Percentiles rank a stretch among this genome's conserved stretches.
Conservation (phyloP, 2,329 filamentous ascomycete genomes). For the Aspergillus puulaauensis region DNA sequence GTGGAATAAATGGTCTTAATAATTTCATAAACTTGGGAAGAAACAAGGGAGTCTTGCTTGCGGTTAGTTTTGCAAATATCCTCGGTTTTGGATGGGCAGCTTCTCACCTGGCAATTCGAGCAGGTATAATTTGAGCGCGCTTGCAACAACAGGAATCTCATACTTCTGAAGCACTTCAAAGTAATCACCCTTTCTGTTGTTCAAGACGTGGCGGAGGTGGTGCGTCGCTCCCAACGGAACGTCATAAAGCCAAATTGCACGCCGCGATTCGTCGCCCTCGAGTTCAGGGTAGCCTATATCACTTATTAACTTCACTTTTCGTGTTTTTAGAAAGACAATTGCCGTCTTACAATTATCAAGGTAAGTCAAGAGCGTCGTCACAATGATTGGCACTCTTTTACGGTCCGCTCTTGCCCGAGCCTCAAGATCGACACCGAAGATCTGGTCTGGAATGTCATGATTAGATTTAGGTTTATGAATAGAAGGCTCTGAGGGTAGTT, state of each 20-base stretch:
- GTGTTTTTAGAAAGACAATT: background rate
- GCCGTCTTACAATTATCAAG: constrained; percentile 70
- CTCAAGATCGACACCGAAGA: constrained; percentile 97
- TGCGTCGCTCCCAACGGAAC: constrained; percentile 84
- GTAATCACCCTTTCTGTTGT: constrained; percentile 79
- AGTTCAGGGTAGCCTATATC: constrained; percentile 80
- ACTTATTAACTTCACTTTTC: constrained; percentile 5
- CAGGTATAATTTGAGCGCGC: constrained; percentile 88
- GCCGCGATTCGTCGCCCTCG: constrained; percentile 89
- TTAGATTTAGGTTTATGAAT: constrained; percentile 11
- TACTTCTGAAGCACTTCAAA: constrained; percentile 79
- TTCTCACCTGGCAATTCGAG: constrained; percentile 84
- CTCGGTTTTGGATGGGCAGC: background rate
- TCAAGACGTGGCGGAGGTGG: constrained; percentile 76
- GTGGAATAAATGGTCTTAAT: constrained; percentile 95
- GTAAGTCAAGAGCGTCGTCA: constrained; percentile 92
- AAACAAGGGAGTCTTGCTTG: constrained; percentile 84
- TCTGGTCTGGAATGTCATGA: constrained; percentile 64
- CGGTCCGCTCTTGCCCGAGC: constrained; percentile 88
- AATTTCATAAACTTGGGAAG: constrained; percentile 97
- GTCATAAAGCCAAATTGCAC: constrained; percentile 91
- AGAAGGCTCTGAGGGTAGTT: constrained; percentile 15
- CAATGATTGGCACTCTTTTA: constrained; percentile 88
- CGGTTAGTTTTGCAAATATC: constrained; percentile 9
- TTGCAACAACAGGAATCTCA: constrained; percentile 91